Evolutionary conservation across 2,329 filamentous ascomycete genomes (phyloP), one percentile per base, ranked within the genome.

Genomic region (Trichoderma sp.): DNA sequence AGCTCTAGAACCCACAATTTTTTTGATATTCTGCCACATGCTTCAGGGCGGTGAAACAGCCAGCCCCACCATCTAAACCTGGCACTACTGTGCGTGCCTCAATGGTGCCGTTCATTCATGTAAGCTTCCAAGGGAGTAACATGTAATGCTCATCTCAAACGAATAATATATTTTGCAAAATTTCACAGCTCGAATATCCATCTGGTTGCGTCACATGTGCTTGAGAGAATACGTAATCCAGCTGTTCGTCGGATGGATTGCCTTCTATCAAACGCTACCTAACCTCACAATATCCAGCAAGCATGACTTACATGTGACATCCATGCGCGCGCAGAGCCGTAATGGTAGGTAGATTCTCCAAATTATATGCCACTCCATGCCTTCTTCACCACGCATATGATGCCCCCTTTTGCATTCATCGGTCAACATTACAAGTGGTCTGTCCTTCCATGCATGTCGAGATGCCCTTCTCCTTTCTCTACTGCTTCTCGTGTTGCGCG

Each of bases 1-100:
- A 65, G 32, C 61, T 58, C 53, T 24, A 3, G 15, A 70, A 14
- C 61, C 72, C 57, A 53, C 69, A 74, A 77, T 74, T 73, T 77
- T 77, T 76, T 64, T 71, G 60, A 57, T 64, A 74, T 78, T 78
- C 75, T 77, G 76, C 76, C 74, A 34, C 26, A 11, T 36, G 58
- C 47, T 60, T 28, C 30, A 24, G 68, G 70, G 77, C 77, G 75
- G 66, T 80, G 75, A 67, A 53, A 30, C 32, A 2, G 30, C 2
- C 2, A 11, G 57, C 39, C 56, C 65, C 65, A 68, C 39, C 3
- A 43, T 7, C 39, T 8, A 43, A 43, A n/a, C 6, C 39, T 9
- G 39, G 39, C 7, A 36, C 34, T 18, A 32, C 36, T n/a, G 34
- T 39, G 5, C 43, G 4, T 36, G n/a, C 36, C 32, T 60, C 28